These are phyloP conservation scores for Aspergillus tanneri DNA, from an alignment of 2,329 filamentous ascomycete species.

Conservation along the genomic window DNA sequence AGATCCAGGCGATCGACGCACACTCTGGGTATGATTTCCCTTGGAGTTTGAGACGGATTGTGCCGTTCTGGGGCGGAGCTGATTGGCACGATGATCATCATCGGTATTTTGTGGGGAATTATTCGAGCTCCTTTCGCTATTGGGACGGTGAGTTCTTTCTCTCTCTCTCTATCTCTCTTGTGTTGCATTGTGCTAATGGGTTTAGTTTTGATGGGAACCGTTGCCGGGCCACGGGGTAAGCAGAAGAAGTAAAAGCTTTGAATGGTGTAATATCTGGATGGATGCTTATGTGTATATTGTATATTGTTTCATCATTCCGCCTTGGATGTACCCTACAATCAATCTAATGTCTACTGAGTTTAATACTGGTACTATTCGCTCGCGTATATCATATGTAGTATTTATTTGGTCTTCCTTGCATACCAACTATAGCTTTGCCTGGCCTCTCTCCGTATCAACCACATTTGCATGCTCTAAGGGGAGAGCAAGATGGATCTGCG, in stretches of 20 bases:
- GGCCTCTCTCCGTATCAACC: too few relatives aligned
- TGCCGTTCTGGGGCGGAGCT: slow-evolving; percentile 90
- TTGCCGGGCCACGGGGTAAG: slow-evolving; percentile 22
- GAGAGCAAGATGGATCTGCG: too few relatives aligned
- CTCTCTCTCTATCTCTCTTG: not conserved
- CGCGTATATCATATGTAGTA: too few relatives aligned
- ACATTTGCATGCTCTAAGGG: too few relatives aligned
- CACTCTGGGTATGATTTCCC: slow-evolving; percentile 98
- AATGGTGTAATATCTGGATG: too few relatives aligned
- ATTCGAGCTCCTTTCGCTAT: slow-evolving; percentile 93
- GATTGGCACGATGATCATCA: slow-evolving; percentile 95
- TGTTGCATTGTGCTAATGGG: not conserved
- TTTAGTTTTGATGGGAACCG: slow-evolving; percentile 25
- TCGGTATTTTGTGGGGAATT: slow-evolving; percentile 96
- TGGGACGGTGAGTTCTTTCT: slow-evolving; percentile 63
- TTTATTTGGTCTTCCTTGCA: too few relatives aligned
- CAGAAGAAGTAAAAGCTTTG: slow-evolving; percentile 7
- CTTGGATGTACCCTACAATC: too few relatives aligned
- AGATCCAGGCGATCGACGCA: slow-evolving; percentile 95
- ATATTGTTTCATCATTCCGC: too few relatives aligned
- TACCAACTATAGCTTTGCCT: too few relatives aligned
- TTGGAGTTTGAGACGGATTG: slow-evolving; percentile 84
- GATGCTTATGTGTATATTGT: too few relatives aligned
- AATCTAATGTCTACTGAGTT: too few relatives aligned
- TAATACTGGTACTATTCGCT: too few relatives aligned